Conservation (phyloP, 2,329 filamentous ascomycete species). For the Esteya vermicola region DNA sequence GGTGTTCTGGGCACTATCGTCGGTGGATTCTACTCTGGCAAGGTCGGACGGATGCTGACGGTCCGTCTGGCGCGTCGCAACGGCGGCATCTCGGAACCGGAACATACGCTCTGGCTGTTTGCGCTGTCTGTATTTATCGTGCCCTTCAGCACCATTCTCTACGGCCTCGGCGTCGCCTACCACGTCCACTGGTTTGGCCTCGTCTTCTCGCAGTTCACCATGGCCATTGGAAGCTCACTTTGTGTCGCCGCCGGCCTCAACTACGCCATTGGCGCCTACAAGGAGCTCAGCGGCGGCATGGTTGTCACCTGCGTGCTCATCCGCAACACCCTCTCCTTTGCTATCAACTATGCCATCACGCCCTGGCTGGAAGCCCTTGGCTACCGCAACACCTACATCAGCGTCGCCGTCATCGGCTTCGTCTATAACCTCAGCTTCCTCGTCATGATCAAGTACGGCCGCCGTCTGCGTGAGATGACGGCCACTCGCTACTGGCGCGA, state of each 20-base stretch:
- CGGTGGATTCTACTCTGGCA: slow-evolving; percentile 14
- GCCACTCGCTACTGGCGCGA: slow-evolving; percentile 22
- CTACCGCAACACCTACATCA: slow-evolving; percentile 22
- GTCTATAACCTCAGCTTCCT: slow-evolving; percentile 26
- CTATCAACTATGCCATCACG: slow-evolving; percentile 21
- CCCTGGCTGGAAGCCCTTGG: slow-evolving; percentile 20
- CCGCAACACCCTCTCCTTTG: slow-evolving; percentile 24
- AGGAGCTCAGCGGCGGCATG: slow-evolving; percentile 15
- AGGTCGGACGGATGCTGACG: slow-evolving; percentile 10
- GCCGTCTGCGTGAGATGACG: slow-evolving; percentile 23
- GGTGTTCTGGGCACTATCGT: slow-evolving; percentile 11
- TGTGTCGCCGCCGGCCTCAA: slow-evolving; percentile 13
- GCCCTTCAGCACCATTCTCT: slow-evolving; percentile 11
- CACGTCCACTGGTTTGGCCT: slow-evolving; percentile 19
- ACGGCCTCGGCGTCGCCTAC: slow-evolving; percentile 13
- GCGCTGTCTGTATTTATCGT: slow-evolving; percentile 8
- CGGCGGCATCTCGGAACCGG: slow-evolving; percentile 12
- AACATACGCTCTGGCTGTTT: slow-evolving; percentile 13
- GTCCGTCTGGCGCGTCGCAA: slow-evolving; percentile 11
- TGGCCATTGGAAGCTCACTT: slow-evolving; percentile 16
- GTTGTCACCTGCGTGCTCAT: slow-evolving; percentile 18
- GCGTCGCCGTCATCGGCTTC: slow-evolving; percentile 20
- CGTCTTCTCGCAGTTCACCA: slow-evolving; percentile 14
- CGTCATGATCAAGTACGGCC: slow-evolving; percentile 32
- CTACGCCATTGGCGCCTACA: slow-evolving; percentile 18